Conservation (phyloP, 306 rosid genomes). For the Fragaria vesca region DNA sequence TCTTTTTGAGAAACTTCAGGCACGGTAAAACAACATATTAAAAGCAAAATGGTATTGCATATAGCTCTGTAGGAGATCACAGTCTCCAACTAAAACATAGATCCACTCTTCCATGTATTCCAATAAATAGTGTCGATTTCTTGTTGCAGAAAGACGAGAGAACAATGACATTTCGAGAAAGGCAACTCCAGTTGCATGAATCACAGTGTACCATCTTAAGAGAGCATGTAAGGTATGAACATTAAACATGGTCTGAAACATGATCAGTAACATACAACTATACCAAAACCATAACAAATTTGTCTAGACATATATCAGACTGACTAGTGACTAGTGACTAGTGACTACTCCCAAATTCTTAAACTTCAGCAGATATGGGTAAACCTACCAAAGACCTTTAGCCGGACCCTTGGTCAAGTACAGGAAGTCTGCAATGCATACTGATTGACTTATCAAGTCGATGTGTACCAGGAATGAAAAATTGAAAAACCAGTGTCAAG, state of each 20-base stretch:
- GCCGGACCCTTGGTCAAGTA: slow-evolving; percentile 68
- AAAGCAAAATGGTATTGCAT: background rate
- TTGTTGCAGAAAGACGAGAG: background rate
- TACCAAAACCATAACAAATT: background rate
- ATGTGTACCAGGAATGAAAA: slow-evolving; percentile 71
- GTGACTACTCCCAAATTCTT: background rate
- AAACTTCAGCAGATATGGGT: background rate
- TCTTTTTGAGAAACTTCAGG: background rate
- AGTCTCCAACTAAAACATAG: background rate
- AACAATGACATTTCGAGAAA: background rate
- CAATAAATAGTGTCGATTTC: background rate
- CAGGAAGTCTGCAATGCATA: slow-evolving; percentile 94
- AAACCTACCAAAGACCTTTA: slow-evolving; percentile 28
- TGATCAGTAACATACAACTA: background rate
- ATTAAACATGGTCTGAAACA: background rate
- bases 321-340: background rate
- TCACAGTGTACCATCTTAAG: background rate
- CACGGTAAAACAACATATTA: background rate
- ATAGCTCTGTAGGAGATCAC: background rate
- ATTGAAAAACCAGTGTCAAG: slow-evolving; percentile 65
- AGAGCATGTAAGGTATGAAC: background rate
- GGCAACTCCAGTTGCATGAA: background rate
- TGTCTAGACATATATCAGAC: background rate
- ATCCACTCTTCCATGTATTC: background rate
- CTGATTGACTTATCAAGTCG: slow-evolving; percentile 91